A percentile compares a stretch with the other conserved stretches of the same genome.
Evolutionary conservation across 495 filamentous ascomycete species (phyloP).

Genomic region (Penicillium argentinense): DNA sequence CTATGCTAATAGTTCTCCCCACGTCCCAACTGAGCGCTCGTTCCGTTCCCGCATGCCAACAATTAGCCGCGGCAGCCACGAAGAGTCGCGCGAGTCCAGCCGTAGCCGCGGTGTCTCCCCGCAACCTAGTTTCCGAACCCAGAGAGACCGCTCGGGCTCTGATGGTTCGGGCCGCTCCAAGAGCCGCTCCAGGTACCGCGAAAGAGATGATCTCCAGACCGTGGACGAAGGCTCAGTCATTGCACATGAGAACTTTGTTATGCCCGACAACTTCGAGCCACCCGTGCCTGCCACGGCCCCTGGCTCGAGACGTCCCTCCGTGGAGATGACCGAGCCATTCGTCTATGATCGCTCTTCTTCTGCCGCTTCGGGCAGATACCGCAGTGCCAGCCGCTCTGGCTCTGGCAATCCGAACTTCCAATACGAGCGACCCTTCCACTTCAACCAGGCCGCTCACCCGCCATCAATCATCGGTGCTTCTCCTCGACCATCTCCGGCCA

Average conservation of each 20-base stretch:
- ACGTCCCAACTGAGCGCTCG: conserved; percentile 34
- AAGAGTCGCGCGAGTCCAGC: conserved; percentile 43
- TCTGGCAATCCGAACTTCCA: conserved; percentile 40
- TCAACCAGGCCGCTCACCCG: conserved; percentile 31
- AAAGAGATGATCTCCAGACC: conserved; percentile 46
- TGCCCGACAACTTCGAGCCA: conserved; percentile 28
- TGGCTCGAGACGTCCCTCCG: conserved; percentile 41
- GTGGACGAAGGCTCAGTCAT: conserved; percentile 35
- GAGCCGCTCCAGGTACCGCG: conserved; percentile 51
- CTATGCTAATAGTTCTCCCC: conserved; percentile 44
- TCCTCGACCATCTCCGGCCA: conserved; percentile 52
- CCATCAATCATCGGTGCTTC: conserved; percentile 46
- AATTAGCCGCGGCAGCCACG: conserved; percentile 36
- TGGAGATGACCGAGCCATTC: conserved; percentile 33
- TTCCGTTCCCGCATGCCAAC: conserved; percentile 34
- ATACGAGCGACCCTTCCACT: conserved; percentile 42
- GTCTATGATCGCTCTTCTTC: conserved; percentile 42
- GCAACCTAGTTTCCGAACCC: conserved; percentile 33
- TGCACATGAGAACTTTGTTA: conserved; percentile 25
- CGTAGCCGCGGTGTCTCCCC: conserved; percentile 42
- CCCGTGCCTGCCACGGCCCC: conserved; percentile 27
- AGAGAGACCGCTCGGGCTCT: conserved; percentile 61
- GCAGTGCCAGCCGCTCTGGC: conserved; percentile 51
- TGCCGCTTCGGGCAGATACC: conserved; percentile 41
- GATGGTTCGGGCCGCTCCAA: conserved; percentile 58